Evolutionary conservation across 805 yeast species (phyloP), one percentile per base, ranked within the genome.

Genomic region (Ogataea philodendri): DNA sequence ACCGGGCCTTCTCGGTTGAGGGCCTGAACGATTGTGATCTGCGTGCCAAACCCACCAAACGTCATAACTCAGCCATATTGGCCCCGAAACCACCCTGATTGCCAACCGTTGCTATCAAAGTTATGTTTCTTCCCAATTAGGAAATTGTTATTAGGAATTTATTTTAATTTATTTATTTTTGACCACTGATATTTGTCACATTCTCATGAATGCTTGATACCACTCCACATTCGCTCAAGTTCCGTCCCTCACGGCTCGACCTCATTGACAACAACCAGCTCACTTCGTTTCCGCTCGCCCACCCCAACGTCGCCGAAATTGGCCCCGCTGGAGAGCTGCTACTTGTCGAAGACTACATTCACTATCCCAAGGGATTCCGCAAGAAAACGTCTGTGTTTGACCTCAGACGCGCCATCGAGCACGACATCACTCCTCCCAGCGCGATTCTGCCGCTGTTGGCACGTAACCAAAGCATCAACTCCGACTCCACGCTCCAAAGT

Each of bases 291-390:
- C 79, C 79, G 7, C 55, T 73, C 13, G 71, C 77, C 2, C 79
- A 76, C 18, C 79, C 79, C 10, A 35, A 21, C 14, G 7, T 24
- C 23, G 21, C 30, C 13, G 31, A 29, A 14, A 13, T 22, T 5
- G 19, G 32, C 9, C 36, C 30, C 9, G 17, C 29, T 10, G 29
- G 14, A 17, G 36, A 30, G 15, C 41, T 55, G 17, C 76, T 76
- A 1, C 53, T 77, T 13, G 69, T 77, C 7, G 84, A 77, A 46
- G 84, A 77, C 47, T 77, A 77, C 50, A 63, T 77, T 44, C 58
- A 62, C 10, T 53, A 47, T 25, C 48, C 56, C 9, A 37, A 15
- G 42, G n/a, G 44, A 39, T 26, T 28, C 26, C 26, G 42, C 27
- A 48, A 54, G 32, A 54, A 55, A 29, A 34, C 62, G 0, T 62